phyloP scores from a whole-genome alignment of 2,329 filamentous ascomycete genomes.

The Aureobasidium melanogenum region DNA sequence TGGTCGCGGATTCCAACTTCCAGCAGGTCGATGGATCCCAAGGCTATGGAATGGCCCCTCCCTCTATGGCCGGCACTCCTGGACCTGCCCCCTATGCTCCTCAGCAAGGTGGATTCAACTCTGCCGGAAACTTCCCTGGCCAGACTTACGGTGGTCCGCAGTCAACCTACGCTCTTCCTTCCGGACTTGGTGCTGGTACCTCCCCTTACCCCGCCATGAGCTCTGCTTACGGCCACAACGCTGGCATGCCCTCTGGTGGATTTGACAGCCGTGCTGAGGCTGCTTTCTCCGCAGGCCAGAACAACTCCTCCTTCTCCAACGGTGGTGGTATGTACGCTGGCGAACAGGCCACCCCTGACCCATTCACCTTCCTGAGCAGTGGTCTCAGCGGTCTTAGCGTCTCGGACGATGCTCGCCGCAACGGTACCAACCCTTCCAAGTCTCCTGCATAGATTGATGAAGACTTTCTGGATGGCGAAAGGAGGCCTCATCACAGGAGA shows the following conservation, averaged over 20 bases:
- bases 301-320: constrained; percentile 50
- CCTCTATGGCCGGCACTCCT: constrained; percentile 68
- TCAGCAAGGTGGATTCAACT: constrained; percentile 51
- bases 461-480: background rate
- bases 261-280: constrained; percentile 94
- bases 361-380: constrained; percentile 69
- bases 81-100: constrained; percentile 66
- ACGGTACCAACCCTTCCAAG: constrained; percentile 21
- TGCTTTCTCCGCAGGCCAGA: constrained; percentile 66
- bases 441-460: constrained; percentile 12
- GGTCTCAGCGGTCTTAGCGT: constrained; percentile 67
- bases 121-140: constrained; percentile 42
- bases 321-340: constrained; percentile 40
- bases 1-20: constrained; percentile 69
- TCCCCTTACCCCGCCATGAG: constrained; percentile 75
- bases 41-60: constrained; percentile 76
- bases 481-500: background rate
- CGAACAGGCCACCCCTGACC: constrained; percentile 56
- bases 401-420: constrained; percentile 39
- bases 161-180: constrained; percentile 82
- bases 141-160: constrained; percentile 84
- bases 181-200: constrained; percentile 69
- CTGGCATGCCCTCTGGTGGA: constrained; percentile 70
- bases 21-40: constrained; percentile 67
- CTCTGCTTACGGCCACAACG: constrained; percentile 68